Evolutionary conservation across 2,329 filamentous ascomycete species (phyloP).

Genomic region (Endothia cerciana): DNA sequence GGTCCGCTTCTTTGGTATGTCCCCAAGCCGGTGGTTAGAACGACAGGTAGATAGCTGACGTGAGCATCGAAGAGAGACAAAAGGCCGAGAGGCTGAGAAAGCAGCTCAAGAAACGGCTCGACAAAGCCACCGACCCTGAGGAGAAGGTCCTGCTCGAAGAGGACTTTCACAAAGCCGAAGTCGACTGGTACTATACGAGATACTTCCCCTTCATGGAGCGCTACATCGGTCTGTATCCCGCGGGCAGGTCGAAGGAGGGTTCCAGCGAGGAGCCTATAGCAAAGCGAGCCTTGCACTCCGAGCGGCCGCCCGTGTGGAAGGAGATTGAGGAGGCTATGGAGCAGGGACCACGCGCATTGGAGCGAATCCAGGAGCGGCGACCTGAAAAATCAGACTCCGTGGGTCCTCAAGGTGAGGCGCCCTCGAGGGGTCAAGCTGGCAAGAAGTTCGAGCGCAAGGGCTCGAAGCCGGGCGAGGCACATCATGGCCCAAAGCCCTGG

Average conservation of each 20-base stretch:
- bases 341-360: conserved; percentile 56
- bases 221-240: conserved; percentile 68
- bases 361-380: conserved; percentile 58
- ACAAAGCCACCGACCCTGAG: conserved; percentile 52
- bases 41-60: conserved; percentile 12
- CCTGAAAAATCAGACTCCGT: conserved; percentile 31
- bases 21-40: not conserved
- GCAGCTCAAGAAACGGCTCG: conserved; percentile 63
- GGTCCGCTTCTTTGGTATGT: conserved; percentile 79
- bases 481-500: conserved; percentile 4
- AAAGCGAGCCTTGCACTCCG: conserved; percentile 47
- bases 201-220: conserved; percentile 72
- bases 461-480: not conserved
- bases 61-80: conserved; percentile 61
- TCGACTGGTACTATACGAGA: conserved; percentile 76
- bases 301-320: conserved; percentile 67
- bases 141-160: conserved; percentile 56
- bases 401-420: conserved; percentile 27
- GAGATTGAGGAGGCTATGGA: conserved; percentile 67
- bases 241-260: conserved; percentile 40
- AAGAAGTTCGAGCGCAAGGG: not conserved
- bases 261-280: conserved; percentile 44
- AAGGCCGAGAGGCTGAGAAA: conserved; percentile 72
- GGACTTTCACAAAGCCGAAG: conserved; percentile 69
- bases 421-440: not conserved